These are phyloP conservation scores for Solanum ossicruentum DNA, from an alignment of 257 asterid genomes.

Conservation along the genomic window DNA sequence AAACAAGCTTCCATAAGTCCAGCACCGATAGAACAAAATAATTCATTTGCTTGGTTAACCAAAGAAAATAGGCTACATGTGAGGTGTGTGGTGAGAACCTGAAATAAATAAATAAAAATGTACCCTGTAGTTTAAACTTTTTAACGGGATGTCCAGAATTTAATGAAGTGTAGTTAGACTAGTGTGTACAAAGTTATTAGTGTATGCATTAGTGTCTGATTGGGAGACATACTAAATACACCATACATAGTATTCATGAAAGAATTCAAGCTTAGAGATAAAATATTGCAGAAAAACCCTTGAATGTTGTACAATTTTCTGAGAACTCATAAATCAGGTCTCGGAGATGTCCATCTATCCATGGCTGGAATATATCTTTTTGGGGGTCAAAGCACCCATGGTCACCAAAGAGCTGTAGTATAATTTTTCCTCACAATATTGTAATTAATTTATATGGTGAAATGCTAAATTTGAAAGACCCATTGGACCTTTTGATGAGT, in stretches of 20 bases:
- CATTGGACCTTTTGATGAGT: slow-evolving; percentile 8
- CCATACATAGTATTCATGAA: background rate
- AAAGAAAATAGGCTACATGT: background rate
- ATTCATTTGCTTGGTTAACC: background rate
- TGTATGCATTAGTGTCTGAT: background rate
- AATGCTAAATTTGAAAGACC: background rate
- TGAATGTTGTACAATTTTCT: background rate
- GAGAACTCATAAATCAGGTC: background rate
- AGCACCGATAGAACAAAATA: background rate
- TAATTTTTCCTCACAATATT: background rate
- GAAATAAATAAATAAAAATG: background rate
- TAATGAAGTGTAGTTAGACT: background rate
- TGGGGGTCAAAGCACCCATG: background rate
- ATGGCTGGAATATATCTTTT: background rate
- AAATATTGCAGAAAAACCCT: background rate
- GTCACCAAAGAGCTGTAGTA: background rate
- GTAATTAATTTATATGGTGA: background rate
- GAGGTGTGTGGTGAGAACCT: background rate
- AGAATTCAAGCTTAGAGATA: background rate
- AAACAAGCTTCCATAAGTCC: background rate
- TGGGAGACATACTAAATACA: background rate
- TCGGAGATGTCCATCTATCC: background rate
- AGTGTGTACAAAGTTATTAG: background rate
- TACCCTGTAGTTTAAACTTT: background rate
- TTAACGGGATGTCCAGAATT: background rate